These are phyloP conservation scores for Botrytis pseudocinerea DNA, from an alignment of 2,329 filamentous ascomycete genomes.

Conservation along the genomic window DNA sequence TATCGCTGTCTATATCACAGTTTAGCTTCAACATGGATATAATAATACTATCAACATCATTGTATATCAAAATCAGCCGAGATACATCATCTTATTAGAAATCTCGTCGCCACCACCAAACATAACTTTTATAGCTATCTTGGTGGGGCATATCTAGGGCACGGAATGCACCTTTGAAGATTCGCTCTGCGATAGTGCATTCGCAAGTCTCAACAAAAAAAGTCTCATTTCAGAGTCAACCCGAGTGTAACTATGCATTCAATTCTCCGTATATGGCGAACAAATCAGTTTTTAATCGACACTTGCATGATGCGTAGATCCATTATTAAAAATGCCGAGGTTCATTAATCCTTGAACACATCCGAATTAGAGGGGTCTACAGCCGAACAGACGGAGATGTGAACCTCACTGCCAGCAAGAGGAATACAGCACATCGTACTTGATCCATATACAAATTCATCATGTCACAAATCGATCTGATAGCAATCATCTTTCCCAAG, in stretches of 20 bases:
- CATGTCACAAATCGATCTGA: conserved; percentile 33
- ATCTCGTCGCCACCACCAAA: not conserved
- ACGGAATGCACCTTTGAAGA: not conserved
- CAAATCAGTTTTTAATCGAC: not conserved
- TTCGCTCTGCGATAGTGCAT: not conserved
- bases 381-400: not conserved
- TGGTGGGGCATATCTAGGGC: not conserved
- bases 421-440: not conserved
- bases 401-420: conserved; percentile 1
- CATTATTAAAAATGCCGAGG: conserved; percentile 6
- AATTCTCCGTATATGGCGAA: not conserved
- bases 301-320: not conserved
- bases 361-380: not conserved
- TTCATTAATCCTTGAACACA: not conserved
- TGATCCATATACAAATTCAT: conserved; percentile 21
- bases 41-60: not conserved
- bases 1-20: not conserved
- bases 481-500: conserved; percentile 36
- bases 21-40: not conserved
- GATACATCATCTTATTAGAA: not conserved
- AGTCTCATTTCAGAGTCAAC: not conserved
- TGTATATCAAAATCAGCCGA: not conserved
- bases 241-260: not conserved
- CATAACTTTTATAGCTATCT: not conserved
- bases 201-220: not conserved